Percentiles rank a stretch among this genome's conserved stretches.
These are phyloP conservation scores for Cajanus cajan DNA, from an alignment of 306 rosid species.

Conservation along the genomic window DNA sequence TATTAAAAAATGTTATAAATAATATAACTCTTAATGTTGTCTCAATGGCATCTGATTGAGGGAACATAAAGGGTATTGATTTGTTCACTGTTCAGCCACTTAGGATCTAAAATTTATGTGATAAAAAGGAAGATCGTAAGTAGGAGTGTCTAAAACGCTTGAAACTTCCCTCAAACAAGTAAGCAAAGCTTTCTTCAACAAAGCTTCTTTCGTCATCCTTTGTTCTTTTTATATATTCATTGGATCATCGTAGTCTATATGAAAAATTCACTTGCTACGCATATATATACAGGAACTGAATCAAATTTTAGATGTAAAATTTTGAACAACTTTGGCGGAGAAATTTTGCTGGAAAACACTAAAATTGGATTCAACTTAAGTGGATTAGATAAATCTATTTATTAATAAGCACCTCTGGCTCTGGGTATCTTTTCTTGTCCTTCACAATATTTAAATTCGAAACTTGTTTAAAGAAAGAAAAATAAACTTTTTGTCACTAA, in stretches of 20 bases:
- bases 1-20: background rate
- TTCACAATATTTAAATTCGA: too few relatives aligned
- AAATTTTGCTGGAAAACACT: background rate
- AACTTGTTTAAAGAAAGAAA: too few relatives aligned
- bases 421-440: too few relatives aligned
- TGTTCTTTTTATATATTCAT: background rate
- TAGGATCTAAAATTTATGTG: background rate
- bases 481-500: too few relatives aligned
- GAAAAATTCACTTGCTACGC: background rate
- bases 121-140: background rate
- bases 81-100: background rate
- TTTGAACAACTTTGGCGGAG: background rate
- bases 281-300: background rate
- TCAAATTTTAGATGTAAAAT: slow-evolving; percentile 8
- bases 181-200: background rate
- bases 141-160: background rate
- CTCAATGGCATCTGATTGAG: too few relatives aligned
- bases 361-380: background rate
- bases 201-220: background rate
- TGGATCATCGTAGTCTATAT: background rate
- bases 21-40: too few relatives aligned
- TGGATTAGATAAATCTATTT: background rate
- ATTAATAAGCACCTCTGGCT: too few relatives aligned
- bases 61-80: slow-evolving; percentile 15
- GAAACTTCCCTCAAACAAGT: slow-evolving; percentile 8